Base-by-base conservation (phyloP, 2,329 filamentous ascomycete genomes). In the Penicillium olsonii region DNA sequence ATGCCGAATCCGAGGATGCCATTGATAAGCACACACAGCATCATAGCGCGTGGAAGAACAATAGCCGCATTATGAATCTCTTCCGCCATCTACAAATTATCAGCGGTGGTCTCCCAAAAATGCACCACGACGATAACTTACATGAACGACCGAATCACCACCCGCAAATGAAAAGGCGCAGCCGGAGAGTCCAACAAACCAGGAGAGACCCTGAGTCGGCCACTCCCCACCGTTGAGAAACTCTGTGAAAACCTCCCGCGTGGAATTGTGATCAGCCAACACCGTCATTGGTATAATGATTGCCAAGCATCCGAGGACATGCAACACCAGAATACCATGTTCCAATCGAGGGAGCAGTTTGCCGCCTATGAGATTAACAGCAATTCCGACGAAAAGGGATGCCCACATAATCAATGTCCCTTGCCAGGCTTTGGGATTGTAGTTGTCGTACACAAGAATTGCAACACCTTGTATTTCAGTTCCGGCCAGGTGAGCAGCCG, bases 11-110 rank as follows among this genome's bases (percentile, higher is more conserved):
- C 70, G 8, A 74, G 59, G 7, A 51, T 22, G 26, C 65, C 68
- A 48, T 75, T 74, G 24, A 73, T 56, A 0, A 68, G 26, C 19
- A 70, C 58, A 10, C 65, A 63, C 11, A 63, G 54, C 22, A 74
- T 61, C 41, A 75, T 69, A 0, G 67, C 68, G 10, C 60, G 59
- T 2, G 72, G 71, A 6, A 75, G 65, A 17, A 67, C 62, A 8
- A 62, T 52, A 4, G 64, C 60, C 2, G 71, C 68, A 37, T 74
- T 68, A 40, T 61, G 56, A 17, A 72, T 65, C 54, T 75, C 72
- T 59, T 75, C 72, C 5, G 70, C 64, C 68, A 70, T 70, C 38
- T 40, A 7, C 4, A 12, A 11, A 3, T 4, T 17, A 3, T 17
- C 24, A 24, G 24, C 5, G 3, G 6, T 39, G 12, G 2, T 18